These are phyloP conservation scores for Corymbia citriodora DNA, from an alignment of 441 rosid species.

Conservation along the genomic window DNA sequence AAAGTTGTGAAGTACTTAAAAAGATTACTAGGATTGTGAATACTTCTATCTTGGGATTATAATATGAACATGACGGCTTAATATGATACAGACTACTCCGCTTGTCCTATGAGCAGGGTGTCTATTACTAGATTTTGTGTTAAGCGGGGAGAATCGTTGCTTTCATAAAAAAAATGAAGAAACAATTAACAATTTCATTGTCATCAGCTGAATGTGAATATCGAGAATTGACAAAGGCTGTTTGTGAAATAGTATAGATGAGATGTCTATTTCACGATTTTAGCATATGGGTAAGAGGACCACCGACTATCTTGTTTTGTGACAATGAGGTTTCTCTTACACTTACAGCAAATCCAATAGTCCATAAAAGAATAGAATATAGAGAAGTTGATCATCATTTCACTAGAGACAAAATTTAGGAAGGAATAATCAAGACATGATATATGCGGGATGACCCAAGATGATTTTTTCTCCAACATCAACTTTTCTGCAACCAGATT, in stretches of 20 bases:
- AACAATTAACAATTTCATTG: not conserved
- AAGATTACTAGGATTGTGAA: not conserved
- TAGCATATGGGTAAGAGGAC: not conserved
- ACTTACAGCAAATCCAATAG: accelerated
- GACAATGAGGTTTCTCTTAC: not conserved
- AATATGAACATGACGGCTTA: not conserved
- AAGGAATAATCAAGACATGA: not conserved
- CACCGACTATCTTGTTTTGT: not conserved
- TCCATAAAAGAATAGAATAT: accelerated
- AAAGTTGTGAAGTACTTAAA: not conserved
- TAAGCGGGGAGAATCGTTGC: not conserved
- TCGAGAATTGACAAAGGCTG: not conserved
- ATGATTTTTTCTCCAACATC: not conserved
- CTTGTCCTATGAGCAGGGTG: not conserved
- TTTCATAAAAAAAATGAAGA: not conserved
- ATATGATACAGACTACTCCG: not conserved
- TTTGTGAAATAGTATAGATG: not conserved
- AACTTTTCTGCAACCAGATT: not conserved
- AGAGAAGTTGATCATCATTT: not conserved
- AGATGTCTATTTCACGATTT: not conserved
- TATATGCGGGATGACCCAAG: accelerated
- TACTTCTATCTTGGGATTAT: not conserved
- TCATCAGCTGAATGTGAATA: not conserved
- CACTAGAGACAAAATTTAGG: accelerated
- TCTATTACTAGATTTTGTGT: not conserved